Base-by-base conservation (phyloP, 345 rosid species). In the Eucalyptus leucophloia region DNA sequence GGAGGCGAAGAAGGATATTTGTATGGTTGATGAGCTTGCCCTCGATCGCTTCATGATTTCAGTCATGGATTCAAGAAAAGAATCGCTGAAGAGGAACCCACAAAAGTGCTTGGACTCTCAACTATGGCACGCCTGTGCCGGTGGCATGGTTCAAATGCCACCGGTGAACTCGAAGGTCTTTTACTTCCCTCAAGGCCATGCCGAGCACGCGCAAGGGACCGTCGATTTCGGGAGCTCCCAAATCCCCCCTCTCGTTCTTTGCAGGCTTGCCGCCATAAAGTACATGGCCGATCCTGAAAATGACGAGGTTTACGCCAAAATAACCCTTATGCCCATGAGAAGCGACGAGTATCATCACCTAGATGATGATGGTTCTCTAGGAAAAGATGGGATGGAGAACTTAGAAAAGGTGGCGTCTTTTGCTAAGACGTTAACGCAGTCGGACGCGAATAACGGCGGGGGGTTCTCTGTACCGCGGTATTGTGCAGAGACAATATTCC, bases 101-200 rank as follows among this genome's bases (percentile, higher is more conserved):
- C 99, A 95, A 86, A 94, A 92, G 87, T 93, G 95, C 85, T 93
- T 98, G 90, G 99, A 96, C 94, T 94, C 99, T 88, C 98, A 96
- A 81, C 93, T 98, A 34, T 98, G 99, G 99, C 99, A 97, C 93
- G 99, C 99, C 89, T 98, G 99, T 91, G 99, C 99, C 86, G 99
- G 99, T 90, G 94, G 97, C 30, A 96, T 97, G 99, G 98, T 97
- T 58, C 97, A 96, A 90, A 97, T 98, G 95, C 99, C 99, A 28
- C 91, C 96, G 45, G 60, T 94, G 81, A 95, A 94, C 94, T 93
- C 99, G 6, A 96, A 93, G 92, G 98, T 97, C 58, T 92, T 92
- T 86, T 98, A 98, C 83, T 98, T 98, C 86, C 99, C 99, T 58
- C 99, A 98, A 91, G 99, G 99, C 18, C 99, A 98, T 86, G 96